Percentiles rank a stretch among this genome's conserved stretches.
Conservation (phyloP, 371 early-diverging fungal species). For the Batrachochytrium dendrobatidis region DNA sequence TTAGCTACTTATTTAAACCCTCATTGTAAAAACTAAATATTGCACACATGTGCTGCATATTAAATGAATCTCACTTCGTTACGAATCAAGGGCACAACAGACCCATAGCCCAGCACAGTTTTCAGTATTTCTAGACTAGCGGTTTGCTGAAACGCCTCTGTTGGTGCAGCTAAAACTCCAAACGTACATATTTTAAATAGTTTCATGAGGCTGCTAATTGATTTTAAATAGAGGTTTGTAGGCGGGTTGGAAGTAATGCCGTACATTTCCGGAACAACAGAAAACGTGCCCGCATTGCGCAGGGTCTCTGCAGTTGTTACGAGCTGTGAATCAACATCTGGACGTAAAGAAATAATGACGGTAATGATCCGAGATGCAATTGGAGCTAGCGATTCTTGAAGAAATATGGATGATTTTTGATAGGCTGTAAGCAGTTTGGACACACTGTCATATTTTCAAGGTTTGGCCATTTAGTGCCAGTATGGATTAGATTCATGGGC, state of each 20-base stretch:
- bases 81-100: constrained; percentile 11
- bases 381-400: not conserved
- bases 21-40: too few species aligned
- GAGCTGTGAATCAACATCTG: not conserved
- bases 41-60: too few species aligned
- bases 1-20: too few species aligned
- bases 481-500: too few species aligned
- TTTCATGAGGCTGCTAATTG: constrained; percentile 7
- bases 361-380: not conserved
- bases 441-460: not conserved
- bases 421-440: not conserved
- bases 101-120: constrained; percentile 11
- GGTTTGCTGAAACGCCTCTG: constrained; percentile 10
- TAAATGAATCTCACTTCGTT: constrained; percentile 12
- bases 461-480: not conserved
- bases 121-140: constrained; percentile 14
- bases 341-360: not conserved
- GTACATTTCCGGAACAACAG: not conserved
- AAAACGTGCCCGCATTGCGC: not conserved
- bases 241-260: not conserved
- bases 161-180: constrained; percentile 10
- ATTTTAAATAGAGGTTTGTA: not conserved
- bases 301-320: not conserved
- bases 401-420: not conserved
- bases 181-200: constrained; percentile 8